Conservation (phyloP, 257 asterid species). For the Penstemon barbatus region DNA sequence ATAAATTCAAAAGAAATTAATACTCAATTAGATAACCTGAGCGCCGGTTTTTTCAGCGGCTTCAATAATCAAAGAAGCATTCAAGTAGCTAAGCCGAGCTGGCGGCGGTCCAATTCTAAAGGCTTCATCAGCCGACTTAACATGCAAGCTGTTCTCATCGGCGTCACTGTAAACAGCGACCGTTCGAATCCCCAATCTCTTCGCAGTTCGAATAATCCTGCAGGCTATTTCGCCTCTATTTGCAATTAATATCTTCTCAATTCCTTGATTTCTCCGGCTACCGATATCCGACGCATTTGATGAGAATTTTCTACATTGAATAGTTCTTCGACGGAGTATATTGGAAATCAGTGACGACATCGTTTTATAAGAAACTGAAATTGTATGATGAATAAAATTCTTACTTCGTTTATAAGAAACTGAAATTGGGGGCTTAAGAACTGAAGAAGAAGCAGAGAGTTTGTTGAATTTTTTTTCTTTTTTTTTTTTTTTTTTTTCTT, state of each 20-base stretch:
- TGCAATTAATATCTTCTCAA: slow-evolving; percentile 82
- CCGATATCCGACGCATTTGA: slow-evolving; percentile 35
- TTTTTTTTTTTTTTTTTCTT: too few species aligned
- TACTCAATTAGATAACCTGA: slow-evolving; percentile 52
- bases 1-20: background rate
- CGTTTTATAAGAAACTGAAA: background rate
- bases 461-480: too few species aligned
- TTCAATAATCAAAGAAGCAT: slow-evolving; percentile 61
- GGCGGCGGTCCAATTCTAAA: slow-evolving; percentile 91
- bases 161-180: slow-evolving; percentile 95
- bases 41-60: slow-evolving; percentile 82
- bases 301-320: slow-evolving; percentile 45
- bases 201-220: slow-evolving; percentile 80
- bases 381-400: background rate
- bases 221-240: slow-evolving; percentile 98
- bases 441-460: too few species aligned
- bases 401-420: too few species aligned
- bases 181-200: slow-evolving; percentile 73
- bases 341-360: slow-evolving; percentile 52
- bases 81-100: slow-evolving; percentile 89
- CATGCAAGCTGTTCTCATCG: slow-evolving; percentile 79
- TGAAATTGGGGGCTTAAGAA: too few species aligned
- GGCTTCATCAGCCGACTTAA: slow-evolving; percentile 89
- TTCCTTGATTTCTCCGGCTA: slow-evolving; percentile 32
- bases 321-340: slow-evolving; percentile 49